Conservation (phyloP, 2,329 filamentous ascomycete genomes). For the Claviceps citrina region DNA sequence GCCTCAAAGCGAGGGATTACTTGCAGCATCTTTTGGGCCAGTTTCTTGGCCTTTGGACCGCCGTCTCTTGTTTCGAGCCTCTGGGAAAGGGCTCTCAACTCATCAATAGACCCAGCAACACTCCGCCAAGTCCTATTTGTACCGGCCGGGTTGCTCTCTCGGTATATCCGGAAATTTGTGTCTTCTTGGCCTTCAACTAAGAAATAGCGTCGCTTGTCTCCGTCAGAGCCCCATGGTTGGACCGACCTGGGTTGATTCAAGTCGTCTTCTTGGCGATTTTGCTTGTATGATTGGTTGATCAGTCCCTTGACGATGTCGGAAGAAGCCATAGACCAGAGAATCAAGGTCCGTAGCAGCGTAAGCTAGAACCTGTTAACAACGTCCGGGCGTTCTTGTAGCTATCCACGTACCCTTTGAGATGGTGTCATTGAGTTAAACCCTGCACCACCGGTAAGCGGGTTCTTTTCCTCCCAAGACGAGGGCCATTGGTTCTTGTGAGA, state of each 20-base stretch:
- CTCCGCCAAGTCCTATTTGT: slow-evolving; percentile 78
- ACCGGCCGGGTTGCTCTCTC: slow-evolving; percentile 73
- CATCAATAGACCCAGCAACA: slow-evolving; percentile 79
- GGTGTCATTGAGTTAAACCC: slow-evolving; percentile 74
- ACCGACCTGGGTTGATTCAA: slow-evolving; percentile 77
- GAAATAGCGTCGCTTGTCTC: slow-evolving; percentile 84
- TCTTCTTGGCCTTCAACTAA: slow-evolving; percentile 88
- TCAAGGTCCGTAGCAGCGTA: slow-evolving; percentile 63
- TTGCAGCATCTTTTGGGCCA: slow-evolving; percentile 61
- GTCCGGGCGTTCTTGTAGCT: not conserved
- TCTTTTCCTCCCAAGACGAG: slow-evolving; percentile 64
- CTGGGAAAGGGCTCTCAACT: slow-evolving; percentile 58
- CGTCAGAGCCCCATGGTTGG: slow-evolving; percentile 80
- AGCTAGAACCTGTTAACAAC: slow-evolving; percentile 38
- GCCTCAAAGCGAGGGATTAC: slow-evolving; percentile 85
- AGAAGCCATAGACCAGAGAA: slow-evolving; percentile 77
- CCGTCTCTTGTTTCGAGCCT: slow-evolving; percentile 66
- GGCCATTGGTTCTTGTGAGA: slow-evolving; percentile 83
- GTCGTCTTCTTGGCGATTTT: slow-evolving; percentile 64
- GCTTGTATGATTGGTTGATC: slow-evolving; percentile 79
- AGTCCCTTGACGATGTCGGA: slow-evolving; percentile 70
- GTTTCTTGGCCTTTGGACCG: slow-evolving; percentile 61
- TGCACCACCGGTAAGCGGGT: slow-evolving; percentile 63
- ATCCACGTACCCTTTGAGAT: slow-evolving; percentile 53
- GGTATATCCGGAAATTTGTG: slow-evolving; percentile 83